phyloP scores from a whole-genome alignment of 225 moss, liverwort and hornwort genomes.

The Marchantia polymorpha region DNA sequence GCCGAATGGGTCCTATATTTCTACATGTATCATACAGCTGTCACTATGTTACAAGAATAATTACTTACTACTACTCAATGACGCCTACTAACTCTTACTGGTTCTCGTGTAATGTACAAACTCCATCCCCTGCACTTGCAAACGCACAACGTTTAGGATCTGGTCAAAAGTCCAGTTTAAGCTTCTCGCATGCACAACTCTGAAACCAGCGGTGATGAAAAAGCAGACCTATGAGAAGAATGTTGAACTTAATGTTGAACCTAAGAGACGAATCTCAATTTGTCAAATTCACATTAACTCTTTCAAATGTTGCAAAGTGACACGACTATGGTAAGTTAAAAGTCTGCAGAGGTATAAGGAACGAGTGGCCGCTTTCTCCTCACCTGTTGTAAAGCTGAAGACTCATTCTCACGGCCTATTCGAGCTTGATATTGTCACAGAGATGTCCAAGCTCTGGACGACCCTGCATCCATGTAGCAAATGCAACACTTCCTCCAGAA shows the following conservation, averaged over 20 bases:
- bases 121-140: background rate
- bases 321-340: background rate
- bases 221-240: no score
- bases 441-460: constrained; percentile 99
- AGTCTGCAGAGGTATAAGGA: background rate
- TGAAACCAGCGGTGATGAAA: background rate
- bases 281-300: background rate
- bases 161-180: background rate
- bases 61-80: background rate
- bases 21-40: constrained; percentile 18
- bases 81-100: constrained; percentile 7
- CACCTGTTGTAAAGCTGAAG: constrained; percentile 5
- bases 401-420: constrained; percentile 30
- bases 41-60: constrained; percentile 14
- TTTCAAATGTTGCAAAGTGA: background rate
- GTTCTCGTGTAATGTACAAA: constrained; percentile 19
- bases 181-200: background rate
- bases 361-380: background rate
- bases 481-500: constrained; percentile 60
- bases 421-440: constrained; percentile 95
- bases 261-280: background rate
- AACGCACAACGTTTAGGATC: constrained; percentile 9
- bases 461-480: constrained; percentile 89
- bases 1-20: constrained; percentile 4
- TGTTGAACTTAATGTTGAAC: background rate